Evolutionary conservation across 2,329 filamentous ascomycete species (phyloP).

Genomic region (Botrytis fabae): DNA sequence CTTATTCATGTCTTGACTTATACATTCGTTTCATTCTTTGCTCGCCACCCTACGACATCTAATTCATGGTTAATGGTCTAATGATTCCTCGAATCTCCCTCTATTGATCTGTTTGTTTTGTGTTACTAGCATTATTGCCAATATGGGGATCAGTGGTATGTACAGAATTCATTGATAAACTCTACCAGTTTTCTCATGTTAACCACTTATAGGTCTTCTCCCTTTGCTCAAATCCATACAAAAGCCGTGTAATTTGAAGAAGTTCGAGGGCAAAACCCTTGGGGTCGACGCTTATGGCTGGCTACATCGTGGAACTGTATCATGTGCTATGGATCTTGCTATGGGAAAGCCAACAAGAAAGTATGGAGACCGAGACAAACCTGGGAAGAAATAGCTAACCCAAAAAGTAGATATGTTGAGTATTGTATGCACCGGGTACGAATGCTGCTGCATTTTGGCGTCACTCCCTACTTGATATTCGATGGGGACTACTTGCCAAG

Average conservation of each 20-base stretch:
- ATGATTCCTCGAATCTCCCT: conserved; percentile 28
- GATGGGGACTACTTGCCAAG: conserved; percentile 94
- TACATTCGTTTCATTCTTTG: conserved; percentile 16
- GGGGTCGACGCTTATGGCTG: conserved; percentile 98
- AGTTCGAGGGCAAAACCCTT: conserved; percentile 82
- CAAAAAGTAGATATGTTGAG: conserved; percentile 72
- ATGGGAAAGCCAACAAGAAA: conserved; percentile 84
- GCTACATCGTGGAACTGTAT: conserved; percentile 89
- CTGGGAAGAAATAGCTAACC: conserved; percentile 19
- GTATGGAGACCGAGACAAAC: conserved; percentile 50
- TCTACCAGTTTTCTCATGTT: conserved; percentile 25
- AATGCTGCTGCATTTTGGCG: conserved; percentile 91
- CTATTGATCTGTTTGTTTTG: conserved; percentile 30
- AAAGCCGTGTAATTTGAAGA: conserved; percentile 80
- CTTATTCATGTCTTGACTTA: conserved; percentile 6
- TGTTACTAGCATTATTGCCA: conserved; percentile 26
- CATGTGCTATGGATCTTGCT: conserved; percentile 88
- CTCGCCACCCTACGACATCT: conserved; percentile 9
- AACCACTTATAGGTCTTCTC: conserved; percentile 65
- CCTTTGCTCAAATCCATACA: conserved; percentile 96
- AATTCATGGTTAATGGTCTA: not conserved
- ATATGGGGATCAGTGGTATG: conserved; percentile 32
- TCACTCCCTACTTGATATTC: conserved; percentile 94
- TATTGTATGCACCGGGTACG: conserved; percentile 86
- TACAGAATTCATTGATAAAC: not conserved